Base-by-base conservation (phyloP, 805 yeast species). In the Starmera pachycereana region DNA sequence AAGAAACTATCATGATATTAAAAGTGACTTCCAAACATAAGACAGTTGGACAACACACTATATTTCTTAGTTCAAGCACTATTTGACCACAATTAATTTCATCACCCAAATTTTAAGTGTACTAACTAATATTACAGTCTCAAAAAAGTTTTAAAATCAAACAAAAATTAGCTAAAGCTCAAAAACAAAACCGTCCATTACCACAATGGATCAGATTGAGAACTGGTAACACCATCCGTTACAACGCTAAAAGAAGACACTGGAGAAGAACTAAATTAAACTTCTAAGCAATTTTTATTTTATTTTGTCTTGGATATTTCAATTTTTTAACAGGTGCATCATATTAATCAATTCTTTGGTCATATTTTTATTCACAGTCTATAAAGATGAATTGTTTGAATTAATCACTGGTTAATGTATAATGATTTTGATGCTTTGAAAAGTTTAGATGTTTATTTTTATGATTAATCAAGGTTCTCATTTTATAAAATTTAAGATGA, bases 221-320 rank as follows among this genome's bases (percentile, higher is more conserved):
- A 84, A 87, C 97, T 69, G 81, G 75, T 73, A 90, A 87, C 95
- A 89, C 80, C 64, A 83, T 92, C 78, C 87, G 95, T 81, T 87
- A 87, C 85, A 90, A 90, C 77, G 94, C 96, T 69, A 92, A 92
- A 88, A 88, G 97, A 86, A 84, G 97, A 81, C 95, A 92, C 92
- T 90, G 98, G 98, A 90, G 96, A 85, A 86, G 97, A 84, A 90
- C 97, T 66, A 90, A 90, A 95, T 80, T 90, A 75, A 78, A 80
- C 81, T 71, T 90, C 80, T 90, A 89, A 85, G 68, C 29, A 10
- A 12, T 13, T 14, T 7, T 29, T 36, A 12, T 16, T 35, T 27
- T 22, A 12, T 18, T 12, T 18, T 13, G 29, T 44, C 37, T 31
- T 39, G 28, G 29, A 32, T 4, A 30, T 32, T 36, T 32, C 12